phyloP scores from a whole-genome alignment of 768 basidiomycete genomes.

The Steccherinum ochraceum region DNA sequence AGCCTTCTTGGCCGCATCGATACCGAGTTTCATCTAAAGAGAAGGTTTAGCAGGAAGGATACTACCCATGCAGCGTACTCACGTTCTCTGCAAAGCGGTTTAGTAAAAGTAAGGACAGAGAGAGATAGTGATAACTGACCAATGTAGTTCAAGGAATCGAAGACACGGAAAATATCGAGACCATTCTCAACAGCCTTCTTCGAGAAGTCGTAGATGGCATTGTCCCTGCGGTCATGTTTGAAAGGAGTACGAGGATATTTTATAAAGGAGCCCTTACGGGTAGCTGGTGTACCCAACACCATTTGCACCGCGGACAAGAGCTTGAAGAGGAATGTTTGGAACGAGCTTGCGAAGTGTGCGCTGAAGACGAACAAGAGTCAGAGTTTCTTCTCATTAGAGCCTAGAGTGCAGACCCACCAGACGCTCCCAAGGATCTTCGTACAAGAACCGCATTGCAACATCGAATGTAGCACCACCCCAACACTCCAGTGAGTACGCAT shows the following conservation, averaged over 20 bases:
- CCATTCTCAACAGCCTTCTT: slow-evolving; percentile 99
- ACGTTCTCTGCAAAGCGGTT: slow-evolving; percentile 55
- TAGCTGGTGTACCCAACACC: slow-evolving; percentile 99
- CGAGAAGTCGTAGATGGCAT: slow-evolving; percentile 99
- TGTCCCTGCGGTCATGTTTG: slow-evolving; percentile 52
- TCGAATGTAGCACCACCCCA: slow-evolving; percentile 99
- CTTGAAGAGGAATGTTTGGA: slow-evolving; percentile 98
- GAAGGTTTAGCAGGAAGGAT: slow-evolving; percentile 14
- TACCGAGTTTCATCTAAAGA: slow-evolving; percentile 88
- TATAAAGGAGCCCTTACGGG: slow-evolving; percentile 49
- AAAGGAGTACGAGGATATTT: background rate
- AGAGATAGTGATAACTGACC: slow-evolving; percentile 41
- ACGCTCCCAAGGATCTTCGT: slow-evolving; percentile 99
- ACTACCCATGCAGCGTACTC: slow-evolving; percentile 20
- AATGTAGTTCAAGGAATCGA: slow-evolving; percentile 98
- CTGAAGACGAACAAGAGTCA: slow-evolving; percentile 31
- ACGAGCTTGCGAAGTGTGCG: slow-evolving; percentile 91
- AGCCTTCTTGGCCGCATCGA: slow-evolving; percentile 99
- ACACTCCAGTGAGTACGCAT: slow-evolving; percentile 95
- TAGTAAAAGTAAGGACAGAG: background rate
- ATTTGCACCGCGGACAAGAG: slow-evolving; percentile 96
- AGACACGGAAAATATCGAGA: slow-evolving; percentile 98
- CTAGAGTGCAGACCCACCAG: slow-evolving; percentile 44
- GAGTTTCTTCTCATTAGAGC: slow-evolving; percentile 4
- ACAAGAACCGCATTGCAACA: slow-evolving; percentile 98